A percentile compares a stretch with the other conserved stretches of the same genome.
phyloP scores from a whole-genome alignment of 192 early-diverging fungal species.

The Coemansia sp. region DNA sequence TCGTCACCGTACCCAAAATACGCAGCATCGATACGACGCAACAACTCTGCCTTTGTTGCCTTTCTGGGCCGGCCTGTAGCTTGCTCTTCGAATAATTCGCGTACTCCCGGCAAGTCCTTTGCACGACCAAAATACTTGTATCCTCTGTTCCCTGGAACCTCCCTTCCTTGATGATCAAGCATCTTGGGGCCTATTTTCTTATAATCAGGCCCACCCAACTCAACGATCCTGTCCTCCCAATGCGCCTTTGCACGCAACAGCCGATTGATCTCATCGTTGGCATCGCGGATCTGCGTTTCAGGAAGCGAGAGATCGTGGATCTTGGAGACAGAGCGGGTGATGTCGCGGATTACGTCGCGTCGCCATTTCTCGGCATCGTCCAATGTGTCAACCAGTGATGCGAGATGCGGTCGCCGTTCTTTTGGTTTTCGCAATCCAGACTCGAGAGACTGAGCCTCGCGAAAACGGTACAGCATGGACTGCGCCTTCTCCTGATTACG shows the following conservation, averaged over 20 bases:
- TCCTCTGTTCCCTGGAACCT: conserved; percentile 85
- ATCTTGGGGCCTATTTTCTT: conserved; percentile 75
- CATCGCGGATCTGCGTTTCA: conserved; percentile 89
- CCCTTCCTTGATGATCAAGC: conserved; percentile 83
- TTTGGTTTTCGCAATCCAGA: conserved; percentile 65
- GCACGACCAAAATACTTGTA: conserved; percentile 99
- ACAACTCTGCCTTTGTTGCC: conserved; percentile 69
- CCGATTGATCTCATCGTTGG: conserved; percentile 98
- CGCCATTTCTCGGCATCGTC: conserved; percentile 92
- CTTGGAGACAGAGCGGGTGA: conserved; percentile 82
- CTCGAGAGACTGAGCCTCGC: conserved; percentile 88
- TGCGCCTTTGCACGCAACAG: conserved; percentile 84
- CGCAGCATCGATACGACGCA: conserved; percentile 81
- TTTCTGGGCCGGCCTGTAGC: conserved; percentile 35
- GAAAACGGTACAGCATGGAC: conserved; percentile 97
- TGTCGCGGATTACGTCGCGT: conserved; percentile 83
- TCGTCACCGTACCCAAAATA: conserved; percentile 97
- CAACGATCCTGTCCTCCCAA: conserved; percentile 89
- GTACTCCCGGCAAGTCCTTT: conserved; percentile 89
- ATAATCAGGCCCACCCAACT: conserved; percentile 93
- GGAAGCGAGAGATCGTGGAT: conserved; percentile 88
- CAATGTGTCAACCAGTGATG: conserved; percentile 66
- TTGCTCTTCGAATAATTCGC: conserved; percentile 84
- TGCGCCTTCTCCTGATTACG: conserved; percentile 98
- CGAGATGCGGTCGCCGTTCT: conserved; percentile 74